These are phyloP conservation scores for Fusarium coicis DNA, from an alignment of 2,329 filamentous ascomycete species.

Conservation along the genomic window DNA sequence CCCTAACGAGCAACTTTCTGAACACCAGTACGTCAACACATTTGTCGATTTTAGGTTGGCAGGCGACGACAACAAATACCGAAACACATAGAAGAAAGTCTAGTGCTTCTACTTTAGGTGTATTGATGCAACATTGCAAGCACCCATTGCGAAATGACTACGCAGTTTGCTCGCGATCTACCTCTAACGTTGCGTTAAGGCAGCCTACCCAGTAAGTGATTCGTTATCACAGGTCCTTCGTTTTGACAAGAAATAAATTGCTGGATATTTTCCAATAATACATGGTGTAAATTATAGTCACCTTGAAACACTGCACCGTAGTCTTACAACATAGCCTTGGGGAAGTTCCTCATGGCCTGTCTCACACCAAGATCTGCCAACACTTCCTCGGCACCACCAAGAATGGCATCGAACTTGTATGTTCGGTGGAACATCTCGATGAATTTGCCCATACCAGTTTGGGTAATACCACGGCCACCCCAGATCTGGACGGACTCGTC, in stretches of 20 bases:
- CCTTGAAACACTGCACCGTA: background rate
- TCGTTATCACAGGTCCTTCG: background rate
- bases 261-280: background rate
- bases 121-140: background rate
- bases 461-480: slow-evolving; percentile 82
- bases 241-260: background rate
- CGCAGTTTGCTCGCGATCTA: background rate
- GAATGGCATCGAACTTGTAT: slow-evolving; percentile 82
- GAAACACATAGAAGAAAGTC: background rate
- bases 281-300: background rate
- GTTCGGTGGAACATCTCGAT: slow-evolving; percentile 88
- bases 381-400: slow-evolving; percentile 87
- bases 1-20: too few species aligned
- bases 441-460: slow-evolving; percentile 83
- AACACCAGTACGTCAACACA: background rate
- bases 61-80: background rate
- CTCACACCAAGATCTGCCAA: slow-evolving; percentile 83
- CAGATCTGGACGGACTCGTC: slow-evolving; percentile 89
- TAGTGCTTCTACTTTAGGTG: background rate
- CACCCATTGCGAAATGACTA: too few species aligned
- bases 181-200: background rate
- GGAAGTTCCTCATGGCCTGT: slow-evolving; percentile 86
- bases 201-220: background rate
- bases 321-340: slow-evolving; percentile 80
- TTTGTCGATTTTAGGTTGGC: background rate